Evolutionary conservation across 2,329 filamentous ascomycete genomes (phyloP), one percentile per base, ranked within the genome.

Genomic region (Colletotrichum nymphaeae): DNA sequence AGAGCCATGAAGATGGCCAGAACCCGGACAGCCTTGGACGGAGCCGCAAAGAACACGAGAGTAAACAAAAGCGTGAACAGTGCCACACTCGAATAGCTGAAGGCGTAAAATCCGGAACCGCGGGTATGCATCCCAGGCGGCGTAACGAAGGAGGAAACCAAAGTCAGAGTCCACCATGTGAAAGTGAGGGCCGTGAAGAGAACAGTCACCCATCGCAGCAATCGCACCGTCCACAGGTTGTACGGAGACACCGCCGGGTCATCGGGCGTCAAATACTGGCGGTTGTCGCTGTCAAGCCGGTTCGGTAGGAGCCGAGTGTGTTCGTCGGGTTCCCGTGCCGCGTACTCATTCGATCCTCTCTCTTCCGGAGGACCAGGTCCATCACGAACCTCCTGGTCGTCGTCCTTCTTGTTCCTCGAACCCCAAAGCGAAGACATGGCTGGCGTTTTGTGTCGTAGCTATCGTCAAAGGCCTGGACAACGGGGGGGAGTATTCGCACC

Each of bases 71-170:
- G 87, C 65, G 95, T 94, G 12, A 92, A 91, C 32, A 95, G 84
- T 1, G 95, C 92, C 74, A 98, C 83, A 63, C 92, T 95, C 5
- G 94, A 92, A 82, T 94, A 98, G 75, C 92, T 90, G 80, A 98
- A 97, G 71, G 94, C 90, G 81, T 95, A 95, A 88, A 98, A 99
- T 52, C 94, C 94, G n/a, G 95, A 97, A 5, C 97, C 97, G 65
- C 95, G 91, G 11, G 92, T 93, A 80, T 97, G 91, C 81, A 98
- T 92, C 59, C 93, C 92, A 1, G 96, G 96, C 16, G 95, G 95
- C 66, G 94, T 98, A 77, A 97, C 92, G 84, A 99, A 99, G 76
- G 93, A 91, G 68, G 94, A 95, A 19, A 98, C 91, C n/a, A 99
- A 88, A 42, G 98, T 87, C 67, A 98, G 82, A 11, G 94, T 88